phyloP scores from a whole-genome alignment of 257 asterid genomes.

The Schizonepeta tenuifolia region DNA sequence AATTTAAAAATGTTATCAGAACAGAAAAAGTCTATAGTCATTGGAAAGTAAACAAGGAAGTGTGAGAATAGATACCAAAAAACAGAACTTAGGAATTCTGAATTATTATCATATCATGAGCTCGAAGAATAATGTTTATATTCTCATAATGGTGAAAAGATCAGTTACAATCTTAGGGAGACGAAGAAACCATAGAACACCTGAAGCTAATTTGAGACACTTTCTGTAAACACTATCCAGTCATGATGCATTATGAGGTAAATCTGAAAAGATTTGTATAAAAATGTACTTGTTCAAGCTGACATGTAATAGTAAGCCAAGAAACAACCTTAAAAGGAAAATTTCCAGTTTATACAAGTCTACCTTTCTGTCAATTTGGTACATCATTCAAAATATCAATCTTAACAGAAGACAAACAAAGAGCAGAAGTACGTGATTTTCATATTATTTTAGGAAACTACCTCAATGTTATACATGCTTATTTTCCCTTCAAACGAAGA shows the following conservation, averaged over 20 bases:
- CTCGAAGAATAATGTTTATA: background rate
- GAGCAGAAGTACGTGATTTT: conserved; percentile 28
- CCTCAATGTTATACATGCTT: conserved; percentile 94
- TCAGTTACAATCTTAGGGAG: conserved; percentile 12
- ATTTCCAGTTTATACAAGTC: background rate
- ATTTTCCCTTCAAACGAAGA: conserved; percentile 97
- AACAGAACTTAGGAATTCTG: background rate
- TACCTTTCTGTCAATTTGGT: conserved; percentile 14
- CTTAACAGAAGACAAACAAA: background rate
- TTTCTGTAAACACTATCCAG: background rate
- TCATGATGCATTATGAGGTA: background rate
- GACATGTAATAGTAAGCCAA: background rate
- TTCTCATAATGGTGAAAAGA: background rate
- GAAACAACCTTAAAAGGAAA: conserved; percentile 9
- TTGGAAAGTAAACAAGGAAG: conserved; percentile 1
- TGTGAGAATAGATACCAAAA: background rate
- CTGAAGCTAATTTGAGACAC: background rate
- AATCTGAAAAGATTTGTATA: background rate
- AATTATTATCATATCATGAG: background rate
- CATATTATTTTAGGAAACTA: conserved; percentile 35
- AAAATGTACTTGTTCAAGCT: background rate
- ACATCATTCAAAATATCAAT: conserved; percentile 16
- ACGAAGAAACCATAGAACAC: background rate
- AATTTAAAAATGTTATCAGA: conserved; percentile 29
- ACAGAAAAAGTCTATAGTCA: background rate